Percentiles rank a stretch among this genome's conserved stretches.
Evolutionary conservation across 2,329 filamentous ascomycete genomes (phyloP).

Genomic region (Pestalotiopsis sp.): DNA sequence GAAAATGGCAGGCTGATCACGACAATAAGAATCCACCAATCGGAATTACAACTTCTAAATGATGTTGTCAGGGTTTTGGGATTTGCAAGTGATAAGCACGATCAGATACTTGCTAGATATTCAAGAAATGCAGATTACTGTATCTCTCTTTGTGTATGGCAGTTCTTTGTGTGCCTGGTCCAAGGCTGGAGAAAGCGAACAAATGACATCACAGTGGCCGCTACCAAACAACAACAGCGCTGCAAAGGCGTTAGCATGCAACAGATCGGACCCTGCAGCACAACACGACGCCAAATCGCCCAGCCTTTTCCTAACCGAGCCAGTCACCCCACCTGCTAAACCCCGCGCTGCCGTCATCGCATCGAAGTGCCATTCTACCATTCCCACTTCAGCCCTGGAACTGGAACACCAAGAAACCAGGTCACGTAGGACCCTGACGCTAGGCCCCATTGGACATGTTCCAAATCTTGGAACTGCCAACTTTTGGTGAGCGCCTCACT

Average conservation of each 20-base stretch:
- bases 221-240: not conserved
- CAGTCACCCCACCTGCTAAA: not conserved
- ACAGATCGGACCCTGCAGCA: not conserved
- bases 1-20: not conserved
- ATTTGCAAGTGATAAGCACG: not conserved
- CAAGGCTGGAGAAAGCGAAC: not conserved
- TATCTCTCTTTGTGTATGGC: not conserved
- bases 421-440: slow-evolving; percentile 8
- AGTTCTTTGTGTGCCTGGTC: not conserved
- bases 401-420: not conserved
- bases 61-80: not conserved
- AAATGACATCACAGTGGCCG: slow-evolving; percentile 9
- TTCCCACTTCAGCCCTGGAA: not conserved
- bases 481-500: slow-evolving; percentile 6
- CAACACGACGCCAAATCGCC: not conserved
- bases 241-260: not conserved
- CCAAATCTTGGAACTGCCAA: slow-evolving; percentile 13
- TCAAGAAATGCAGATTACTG: not conserved
- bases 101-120: not conserved
- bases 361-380: not conserved
- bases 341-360: slow-evolving; percentile 6
- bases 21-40: not conserved
- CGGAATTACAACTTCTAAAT: not conserved
- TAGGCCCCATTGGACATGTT: not conserved
- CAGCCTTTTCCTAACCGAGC: not conserved